A percentile compares a stretch with the other conserved stretches of the same genome.
Conservation (phyloP, 2,329 filamentous ascomycete species). For the Bipolaris gigantea region DNA sequence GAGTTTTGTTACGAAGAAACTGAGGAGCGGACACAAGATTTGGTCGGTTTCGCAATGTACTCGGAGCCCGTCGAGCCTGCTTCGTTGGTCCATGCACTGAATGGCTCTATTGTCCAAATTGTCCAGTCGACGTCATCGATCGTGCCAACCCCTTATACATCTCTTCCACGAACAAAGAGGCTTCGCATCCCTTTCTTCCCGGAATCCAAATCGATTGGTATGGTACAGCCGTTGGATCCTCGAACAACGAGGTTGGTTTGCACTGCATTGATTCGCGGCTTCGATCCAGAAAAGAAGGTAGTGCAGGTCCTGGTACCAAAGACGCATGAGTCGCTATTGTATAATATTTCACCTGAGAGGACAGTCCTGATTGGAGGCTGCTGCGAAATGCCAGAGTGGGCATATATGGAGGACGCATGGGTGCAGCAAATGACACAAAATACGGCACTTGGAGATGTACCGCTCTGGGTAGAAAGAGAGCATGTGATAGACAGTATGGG, state of each 20-base stretch:
- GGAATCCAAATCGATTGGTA: conserved; percentile 49
- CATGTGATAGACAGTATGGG: conserved; percentile 32
- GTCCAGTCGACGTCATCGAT: conserved; percentile 60
- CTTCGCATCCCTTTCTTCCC: conserved; percentile 66
- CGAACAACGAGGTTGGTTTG: conserved; percentile 62
- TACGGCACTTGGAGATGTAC: not conserved
- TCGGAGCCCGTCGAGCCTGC: conserved; percentile 63
- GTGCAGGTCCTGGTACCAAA: conserved; percentile 70
- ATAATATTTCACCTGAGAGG: conserved; percentile 25
- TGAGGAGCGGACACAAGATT: conserved; percentile 50
- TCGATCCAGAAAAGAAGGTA: conserved; percentile 58
- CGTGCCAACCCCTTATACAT: conserved; percentile 20
- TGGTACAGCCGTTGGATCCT: conserved; percentile 58
- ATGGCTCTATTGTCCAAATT: conserved; percentile 70
- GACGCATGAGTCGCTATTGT: conserved; percentile 29
- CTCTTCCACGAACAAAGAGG: conserved; percentile 47
- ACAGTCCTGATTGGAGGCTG: conserved; percentile 40
- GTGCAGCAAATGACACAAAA: not conserved
- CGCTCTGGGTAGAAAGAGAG: conserved; percentile 27
- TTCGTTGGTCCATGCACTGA: conserved; percentile 65
- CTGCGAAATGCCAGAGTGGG: conserved; percentile 40
- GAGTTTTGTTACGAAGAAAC: conserved; percentile 61
- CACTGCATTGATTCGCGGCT: conserved; percentile 69
- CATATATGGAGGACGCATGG: conserved; percentile 38
- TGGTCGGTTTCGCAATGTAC: conserved; percentile 69